phyloP scores from a whole-genome alignment of 2,329 filamentous ascomycete species.

The Karstenula rhodostoma region DNA sequence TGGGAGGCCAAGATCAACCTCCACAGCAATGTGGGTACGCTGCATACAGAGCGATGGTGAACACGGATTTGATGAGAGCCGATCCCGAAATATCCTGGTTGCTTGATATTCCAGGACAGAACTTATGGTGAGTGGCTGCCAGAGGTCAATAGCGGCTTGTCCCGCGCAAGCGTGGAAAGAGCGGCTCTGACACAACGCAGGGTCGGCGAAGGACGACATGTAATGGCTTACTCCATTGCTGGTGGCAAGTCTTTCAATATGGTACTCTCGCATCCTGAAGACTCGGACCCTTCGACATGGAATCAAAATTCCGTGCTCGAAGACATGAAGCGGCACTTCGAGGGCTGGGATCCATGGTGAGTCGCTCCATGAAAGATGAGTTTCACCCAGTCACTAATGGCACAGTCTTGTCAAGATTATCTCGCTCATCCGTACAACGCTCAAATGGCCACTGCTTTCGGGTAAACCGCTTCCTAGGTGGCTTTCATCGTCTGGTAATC shows the following conservation, averaged over 20 bases:
- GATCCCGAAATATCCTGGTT: constrained; percentile 32
- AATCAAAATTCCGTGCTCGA: constrained; percentile 62
- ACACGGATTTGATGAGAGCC: constrained; percentile 55
- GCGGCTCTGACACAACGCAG: constrained; percentile 49
- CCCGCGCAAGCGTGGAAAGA: background rate
- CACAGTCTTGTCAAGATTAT: constrained; percentile 40
- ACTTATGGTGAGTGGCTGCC: constrained; percentile 24
- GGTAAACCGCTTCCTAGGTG: constrained; percentile 22
- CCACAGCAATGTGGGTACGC: constrained; percentile 58
- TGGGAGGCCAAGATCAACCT: constrained; percentile 11
- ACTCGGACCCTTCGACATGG: constrained; percentile 61
- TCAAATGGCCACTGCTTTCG: constrained; percentile 32
- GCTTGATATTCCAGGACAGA: constrained; percentile 27
- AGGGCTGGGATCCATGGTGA: constrained; percentile 67
- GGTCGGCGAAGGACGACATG: constrained; percentile 54
- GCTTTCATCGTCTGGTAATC: constrained; percentile 21
- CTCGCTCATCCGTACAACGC: constrained; percentile 25
- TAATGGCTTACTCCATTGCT: constrained; percentile 58
- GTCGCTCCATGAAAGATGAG: constrained; percentile 12
- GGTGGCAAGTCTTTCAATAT: constrained; percentile 68
- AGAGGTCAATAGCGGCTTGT: background rate
- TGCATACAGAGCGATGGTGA: constrained; percentile 66
- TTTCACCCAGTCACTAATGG: background rate
- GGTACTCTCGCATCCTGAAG: constrained; percentile 69
- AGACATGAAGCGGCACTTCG: constrained; percentile 68